A percentile compares a stretch with the other conserved stretches of the same genome.
These are phyloP conservation scores for Hypoxylon sp. DNA, from an alignment of 2,329 filamentous ascomycete species.

Conservation along the genomic window DNA sequence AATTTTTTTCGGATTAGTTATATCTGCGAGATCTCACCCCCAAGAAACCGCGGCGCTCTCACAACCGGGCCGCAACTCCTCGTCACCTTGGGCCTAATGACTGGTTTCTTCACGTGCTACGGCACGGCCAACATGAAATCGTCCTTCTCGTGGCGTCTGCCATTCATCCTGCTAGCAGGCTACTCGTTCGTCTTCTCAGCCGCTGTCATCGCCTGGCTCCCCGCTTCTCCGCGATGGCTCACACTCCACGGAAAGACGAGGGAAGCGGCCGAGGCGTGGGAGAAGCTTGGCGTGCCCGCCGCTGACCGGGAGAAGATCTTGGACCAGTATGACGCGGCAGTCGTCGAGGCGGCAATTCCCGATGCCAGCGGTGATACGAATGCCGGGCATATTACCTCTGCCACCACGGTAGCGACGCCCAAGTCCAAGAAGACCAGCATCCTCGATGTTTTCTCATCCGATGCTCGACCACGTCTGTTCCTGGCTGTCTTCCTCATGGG, in stretches of 20 bases:
- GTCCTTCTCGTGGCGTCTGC: conserved; percentile 64
- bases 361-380: conserved; percentile 18
- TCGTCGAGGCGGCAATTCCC: conserved; percentile 9
- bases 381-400: not conserved
- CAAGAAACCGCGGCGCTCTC: conserved; percentile 58
- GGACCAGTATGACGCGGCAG: conserved; percentile 20
- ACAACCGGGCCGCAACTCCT: conserved; percentile 63
- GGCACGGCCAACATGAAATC: conserved; percentile 53
- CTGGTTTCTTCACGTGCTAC: conserved; percentile 69
- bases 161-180: conserved; percentile 53
- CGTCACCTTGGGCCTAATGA: conserved; percentile 59
- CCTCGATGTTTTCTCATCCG: conserved; percentile 17
- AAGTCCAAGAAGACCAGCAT: conserved; percentile 48
- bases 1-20: conserved; percentile 50
- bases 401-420: conserved; percentile 21
- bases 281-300: conserved; percentile 49
- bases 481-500: conserved; percentile 66
- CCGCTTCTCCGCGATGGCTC: conserved; percentile 66
- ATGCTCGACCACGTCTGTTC: conserved; percentile 52
- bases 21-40: conserved; percentile 67
- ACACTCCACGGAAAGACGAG: conserved; percentile 52
- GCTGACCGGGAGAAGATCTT: conserved; percentile 29
- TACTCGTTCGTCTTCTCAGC: conserved; percentile 47
- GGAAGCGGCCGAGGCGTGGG: conserved; percentile 53
- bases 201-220: conserved; percentile 47